Evolutionary conservation across 176 grass and related monocot species (phyloP).

Genomic region (Echinochloa phyllopogon): DNA sequence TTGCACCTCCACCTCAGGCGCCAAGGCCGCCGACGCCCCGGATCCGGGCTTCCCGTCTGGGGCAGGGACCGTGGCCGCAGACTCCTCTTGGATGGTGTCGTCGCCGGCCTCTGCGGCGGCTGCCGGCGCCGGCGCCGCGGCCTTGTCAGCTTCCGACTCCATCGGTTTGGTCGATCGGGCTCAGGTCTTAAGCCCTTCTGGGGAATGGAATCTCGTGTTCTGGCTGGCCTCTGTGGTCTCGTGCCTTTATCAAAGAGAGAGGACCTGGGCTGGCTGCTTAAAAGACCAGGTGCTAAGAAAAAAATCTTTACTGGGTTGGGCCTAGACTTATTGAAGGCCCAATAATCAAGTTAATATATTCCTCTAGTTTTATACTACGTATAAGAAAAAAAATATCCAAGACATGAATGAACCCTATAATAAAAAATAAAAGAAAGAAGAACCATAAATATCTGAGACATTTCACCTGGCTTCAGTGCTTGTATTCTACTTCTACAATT

Average conservation of each 20-base stretch:
- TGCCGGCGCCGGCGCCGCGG: conserved; percentile 10
- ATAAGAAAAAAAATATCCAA: not conserved
- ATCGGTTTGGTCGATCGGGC: conserved; percentile 43
- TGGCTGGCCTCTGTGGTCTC: not conserved
- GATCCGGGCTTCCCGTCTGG: conserved; percentile 57
- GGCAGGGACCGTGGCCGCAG: not conserved
- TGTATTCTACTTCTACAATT: not conserved
- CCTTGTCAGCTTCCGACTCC: conserved; percentile 35
- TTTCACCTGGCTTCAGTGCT: not conserved
- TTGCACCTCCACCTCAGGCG: conserved; percentile 80
- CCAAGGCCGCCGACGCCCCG: conserved; percentile 26
- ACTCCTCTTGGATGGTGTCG: conserved; percentile 53
- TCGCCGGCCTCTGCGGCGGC: conserved; percentile 17
- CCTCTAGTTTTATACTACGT: not conserved
- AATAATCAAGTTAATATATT: not conserved
- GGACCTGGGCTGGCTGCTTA: conserved; percentile 13
- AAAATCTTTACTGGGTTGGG: not conserved
- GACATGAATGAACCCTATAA: not conserved
- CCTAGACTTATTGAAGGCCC: not conserved
- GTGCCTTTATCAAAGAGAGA: not conserved
- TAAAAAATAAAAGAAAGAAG: not conserved
- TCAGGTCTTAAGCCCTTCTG: not conserved
- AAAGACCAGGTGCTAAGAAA: not conserved
- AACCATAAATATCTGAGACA: not conserved
- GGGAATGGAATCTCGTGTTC: conserved; percentile 21